Base-by-base conservation (phyloP, 331 rosid species). In the Quercus tomentella region DNA sequence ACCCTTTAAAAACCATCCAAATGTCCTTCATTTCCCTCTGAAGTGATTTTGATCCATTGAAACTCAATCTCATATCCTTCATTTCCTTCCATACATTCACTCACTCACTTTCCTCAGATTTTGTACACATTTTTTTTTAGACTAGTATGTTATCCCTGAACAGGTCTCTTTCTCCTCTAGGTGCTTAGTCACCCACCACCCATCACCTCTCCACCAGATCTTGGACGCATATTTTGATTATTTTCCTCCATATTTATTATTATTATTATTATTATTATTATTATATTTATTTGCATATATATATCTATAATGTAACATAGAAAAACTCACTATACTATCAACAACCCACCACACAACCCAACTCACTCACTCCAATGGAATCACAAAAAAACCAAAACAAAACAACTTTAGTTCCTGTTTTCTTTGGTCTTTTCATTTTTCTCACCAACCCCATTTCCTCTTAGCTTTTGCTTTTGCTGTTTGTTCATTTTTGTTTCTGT, bases 51-150 rank as follows among this genome's bases (percentile, higher is more conserved):
- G 84, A 89, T 92, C 97, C 97, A 91, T 75, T 85, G 89, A 90
- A 95, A 82, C 87, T 87, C 89, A 85, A 89, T 95, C 99, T 60
- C 26, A 6, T 54, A 35, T 66, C 55, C 84, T 88, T 84, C 75
- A 91, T 63, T 78, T 7, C 58, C 97, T 86, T 87, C 98, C 98
- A 86, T 83, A 75, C 97, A 86, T 85, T 88, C 79, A 18, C 26
- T 26, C 66, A 2, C 25, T n/a, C 60, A 7, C 31, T 15, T 22
- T 14, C 51, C 57, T 78, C 76, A 75, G 43, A 56, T 11, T 73
- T 79, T 85, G 77, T 71, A 56, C 62, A 49, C 1, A 7, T 15
- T 26, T 78, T 81, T 56, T 72, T 70, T 60, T 37, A 58, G 65
- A 80, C 71, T 55, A 30, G 54, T 55, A 6, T 82, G 80, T 63